Evolutionary conservation across 768 basidiomycete genomes (phyloP).

Genomic region (Butyriboletus loyo): DNA sequence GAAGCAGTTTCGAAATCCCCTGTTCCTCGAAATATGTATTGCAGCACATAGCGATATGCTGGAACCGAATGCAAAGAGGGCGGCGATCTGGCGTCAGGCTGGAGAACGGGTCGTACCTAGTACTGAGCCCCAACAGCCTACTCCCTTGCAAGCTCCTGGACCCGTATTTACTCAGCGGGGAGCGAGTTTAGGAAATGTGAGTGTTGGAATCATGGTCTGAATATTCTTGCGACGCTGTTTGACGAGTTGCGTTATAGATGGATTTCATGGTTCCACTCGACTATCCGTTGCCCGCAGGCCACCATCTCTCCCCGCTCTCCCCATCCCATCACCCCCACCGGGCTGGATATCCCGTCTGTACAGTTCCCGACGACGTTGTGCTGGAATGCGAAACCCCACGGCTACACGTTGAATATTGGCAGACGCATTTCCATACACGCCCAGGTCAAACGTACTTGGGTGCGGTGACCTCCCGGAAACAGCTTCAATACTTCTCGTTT

Average conservation of each 20-base stretch:
- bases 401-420: conserved; percentile 4
- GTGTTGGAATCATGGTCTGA: neutral
- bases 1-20: neutral
- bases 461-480: conserved; percentile 32
- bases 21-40: neutral
- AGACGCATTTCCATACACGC: conserved; percentile 28
- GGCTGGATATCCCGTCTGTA: neutral
- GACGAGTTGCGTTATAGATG: neutral
- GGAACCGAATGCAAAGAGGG: neutral
- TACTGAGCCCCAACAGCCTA: neutral
- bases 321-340: neutral
- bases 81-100: neutral
- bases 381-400: neutral
- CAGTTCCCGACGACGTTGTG: neutral
- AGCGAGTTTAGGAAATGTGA: conserved; percentile 9
- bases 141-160: conserved; percentile 3
- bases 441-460: conserved; percentile 43
- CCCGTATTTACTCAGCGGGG: conserved; percentile 20
- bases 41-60: neutral
- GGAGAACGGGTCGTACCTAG: neutral
- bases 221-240: neutral
- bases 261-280: conserved; percentile 1
- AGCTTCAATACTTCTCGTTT: conserved; percentile 34
- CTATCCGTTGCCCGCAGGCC: conserved; percentile 1
- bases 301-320: neutral